These are phyloP conservation scores for Xanthoconium stramineum DNA, from an alignment of 768 basidiomycete species.

Conservation along the genomic window DNA sequence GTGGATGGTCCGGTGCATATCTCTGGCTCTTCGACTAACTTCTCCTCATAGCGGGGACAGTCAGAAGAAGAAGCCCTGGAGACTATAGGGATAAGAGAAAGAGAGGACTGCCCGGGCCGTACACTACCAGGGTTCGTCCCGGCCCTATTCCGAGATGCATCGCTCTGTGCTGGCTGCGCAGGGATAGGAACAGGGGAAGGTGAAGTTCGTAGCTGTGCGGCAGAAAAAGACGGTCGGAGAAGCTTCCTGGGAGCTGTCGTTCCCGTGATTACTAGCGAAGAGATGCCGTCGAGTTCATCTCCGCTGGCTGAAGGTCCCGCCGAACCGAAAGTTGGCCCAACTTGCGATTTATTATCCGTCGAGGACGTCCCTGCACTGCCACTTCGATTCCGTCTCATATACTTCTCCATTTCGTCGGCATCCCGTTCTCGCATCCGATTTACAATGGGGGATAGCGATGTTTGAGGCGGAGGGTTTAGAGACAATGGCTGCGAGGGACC, in stretches of 20 bases:
- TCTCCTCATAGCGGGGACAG: conserved; percentile 37
- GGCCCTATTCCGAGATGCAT: conserved; percentile 50
- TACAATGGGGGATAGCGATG: conserved; percentile 72
- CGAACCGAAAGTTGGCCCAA: conserved; percentile 46
- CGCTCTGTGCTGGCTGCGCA: conserved; percentile 40
- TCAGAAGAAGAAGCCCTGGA: conserved; percentile 59
- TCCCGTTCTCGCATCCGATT: conserved; percentile 80
- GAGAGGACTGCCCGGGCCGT: conserved; percentile 41
- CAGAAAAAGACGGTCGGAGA: conserved; percentile 72
- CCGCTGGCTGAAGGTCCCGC: conserved; percentile 51
- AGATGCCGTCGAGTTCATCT: conserved; percentile 51
- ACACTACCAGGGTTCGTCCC: conserved; percentile 61
- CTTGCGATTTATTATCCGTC: conserved; percentile 64
- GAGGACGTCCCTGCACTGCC: conserved; percentile 74
- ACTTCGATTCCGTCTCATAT: conserved; percentile 76
- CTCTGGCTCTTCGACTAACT: conserved; percentile 44
- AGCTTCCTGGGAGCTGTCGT: conserved; percentile 55
- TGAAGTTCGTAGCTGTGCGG: conserved; percentile 65
- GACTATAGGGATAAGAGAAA: conserved; percentile 40
- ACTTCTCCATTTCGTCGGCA: conserved; percentile 86
- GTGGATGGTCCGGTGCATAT: conserved; percentile 62
- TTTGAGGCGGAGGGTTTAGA: conserved; percentile 35
- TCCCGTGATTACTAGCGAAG: conserved; percentile 46
- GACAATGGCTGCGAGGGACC: conserved; percentile 34
- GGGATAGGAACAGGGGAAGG: conserved; percentile 36